A percentile compares a stretch with the other conserved stretches of the same genome.
Evolutionary conservation across 345 rosid genomes (phyloP).

Genomic region (Ricinus communis): DNA sequence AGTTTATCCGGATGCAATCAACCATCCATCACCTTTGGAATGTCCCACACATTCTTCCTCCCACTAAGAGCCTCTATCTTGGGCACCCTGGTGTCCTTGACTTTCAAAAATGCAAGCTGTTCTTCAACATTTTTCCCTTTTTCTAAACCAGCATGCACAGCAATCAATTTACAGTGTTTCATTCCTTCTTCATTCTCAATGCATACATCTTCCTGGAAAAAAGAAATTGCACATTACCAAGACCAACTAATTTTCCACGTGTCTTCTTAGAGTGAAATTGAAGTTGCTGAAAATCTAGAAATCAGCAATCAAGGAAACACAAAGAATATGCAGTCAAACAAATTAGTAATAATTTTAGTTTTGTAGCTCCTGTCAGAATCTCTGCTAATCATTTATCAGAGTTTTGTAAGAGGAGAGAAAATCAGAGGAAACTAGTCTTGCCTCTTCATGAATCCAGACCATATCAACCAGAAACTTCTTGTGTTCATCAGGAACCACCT

Average conservation of each 20-base stretch:
- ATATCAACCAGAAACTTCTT: constrained; percentile 73
- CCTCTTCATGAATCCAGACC: constrained; percentile 95
- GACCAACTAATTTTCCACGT: not conserved
- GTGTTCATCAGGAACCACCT: constrained; percentile 81
- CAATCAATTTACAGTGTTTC: constrained; percentile 62
- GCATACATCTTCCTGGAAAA: constrained; percentile 62
- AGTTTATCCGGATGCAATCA: not conserved
- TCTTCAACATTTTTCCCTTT: constrained; percentile 49
- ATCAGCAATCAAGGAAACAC: not conserved
- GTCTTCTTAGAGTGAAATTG: not conserved
- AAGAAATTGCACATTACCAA: constrained; percentile 8
- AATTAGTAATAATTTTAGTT: not conserved
- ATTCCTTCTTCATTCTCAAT: constrained; percentile 51
- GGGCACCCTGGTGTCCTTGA: constrained; percentile 54
- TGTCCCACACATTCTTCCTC: constrained; percentile 72
- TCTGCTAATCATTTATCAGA: not conserved
- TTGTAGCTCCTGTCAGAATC: not conserved
- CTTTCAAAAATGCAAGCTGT: constrained; percentile 57
- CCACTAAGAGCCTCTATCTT: constrained; percentile 66
- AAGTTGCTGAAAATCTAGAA: not conserved
- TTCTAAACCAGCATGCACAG: constrained; percentile 78
- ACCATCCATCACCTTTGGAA: constrained; percentile 47
- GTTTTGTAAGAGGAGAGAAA: not conserved
- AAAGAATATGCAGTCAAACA: not conserved
- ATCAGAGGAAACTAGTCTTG: constrained; percentile 19